A percentile compares a stretch with the other conserved stretches of the same genome.
These are phyloP conservation scores for Coemansia sp. DNA, from an alignment of 192 early-diverging fungal species.

Conservation along the genomic window DNA sequence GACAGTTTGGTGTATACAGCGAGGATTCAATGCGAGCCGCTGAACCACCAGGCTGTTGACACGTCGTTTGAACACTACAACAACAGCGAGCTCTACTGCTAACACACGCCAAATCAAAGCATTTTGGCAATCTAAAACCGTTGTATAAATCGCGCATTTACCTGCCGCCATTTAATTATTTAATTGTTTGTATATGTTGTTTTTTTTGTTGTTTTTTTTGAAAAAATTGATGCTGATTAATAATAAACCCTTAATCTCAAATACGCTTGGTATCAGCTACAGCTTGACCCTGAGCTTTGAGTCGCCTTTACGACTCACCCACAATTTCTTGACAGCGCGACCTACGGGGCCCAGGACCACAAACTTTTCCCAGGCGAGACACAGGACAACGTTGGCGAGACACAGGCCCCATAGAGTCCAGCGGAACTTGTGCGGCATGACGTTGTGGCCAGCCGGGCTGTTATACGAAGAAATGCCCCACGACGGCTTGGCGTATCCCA, in stretches of 20 bases:
- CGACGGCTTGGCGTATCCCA: slow-evolving; percentile 45
- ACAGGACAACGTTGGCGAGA: slow-evolving; percentile 11
- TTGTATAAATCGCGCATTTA: too few species aligned
- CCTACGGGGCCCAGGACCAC: slow-evolving; percentile 14
- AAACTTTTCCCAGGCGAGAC: slow-evolving; percentile 14
- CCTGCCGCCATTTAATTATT: background rate
- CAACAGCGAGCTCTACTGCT: background rate
- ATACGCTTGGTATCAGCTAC: background rate
- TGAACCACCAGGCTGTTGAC: background rate
- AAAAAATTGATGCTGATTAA: background rate
- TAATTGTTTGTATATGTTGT: background rate
- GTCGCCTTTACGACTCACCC: slow-evolving; percentile 7
- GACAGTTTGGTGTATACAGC: slow-evolving; percentile 4
- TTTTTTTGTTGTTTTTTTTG: background rate
- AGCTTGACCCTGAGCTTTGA: slow-evolving; percentile 13
- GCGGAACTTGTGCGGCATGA: slow-evolving; percentile 58
- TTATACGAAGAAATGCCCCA: slow-evolving; percentile 63
- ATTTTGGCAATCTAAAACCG: too few species aligned
- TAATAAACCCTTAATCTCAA: background rate
- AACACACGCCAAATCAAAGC: background rate
- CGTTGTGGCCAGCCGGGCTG: slow-evolving; percentile 70
- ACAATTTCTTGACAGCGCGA: slow-evolving; percentile 5
- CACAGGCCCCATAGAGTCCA: slow-evolving; percentile 17
- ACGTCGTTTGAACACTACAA: background rate
- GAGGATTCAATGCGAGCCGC: background rate